Evolutionary conservation across 2,329 filamentous ascomycete genomes (phyloP), one percentile per base, ranked within the genome.

Genomic region (Aspergillus cejpii): DNA sequence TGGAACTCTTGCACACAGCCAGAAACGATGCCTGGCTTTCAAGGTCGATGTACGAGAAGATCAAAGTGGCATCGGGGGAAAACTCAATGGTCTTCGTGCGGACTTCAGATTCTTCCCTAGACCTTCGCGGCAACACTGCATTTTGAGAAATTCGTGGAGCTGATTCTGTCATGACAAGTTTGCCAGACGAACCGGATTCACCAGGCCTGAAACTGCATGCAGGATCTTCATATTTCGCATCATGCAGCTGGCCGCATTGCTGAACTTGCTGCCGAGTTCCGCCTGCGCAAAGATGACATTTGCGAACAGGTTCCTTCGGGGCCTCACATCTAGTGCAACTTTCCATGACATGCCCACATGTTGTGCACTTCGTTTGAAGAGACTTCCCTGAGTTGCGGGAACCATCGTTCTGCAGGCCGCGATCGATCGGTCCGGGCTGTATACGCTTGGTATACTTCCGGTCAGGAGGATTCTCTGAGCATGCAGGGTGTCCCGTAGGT

Each of bases 201-300:
- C 14, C 10, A 5, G 3, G 15, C 10, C 31, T 12, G 6, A 11
- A 15, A 34, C 33, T 36, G 17, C 41, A 40, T 3, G 36, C 40
- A 23, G 38, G 33, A 39, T 47, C 36, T 5, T 27, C 8, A 12
- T 39, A 39, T 28, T 15, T 20, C 20, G 34, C 27, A 12, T 43
- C 21, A 19, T 47, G 23, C n/a, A 17, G 15, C 7, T 14, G 17
- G 10, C 17, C 14, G 3, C 8, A 19, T 8, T 19, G 8, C 3
- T 17, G 10, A 19, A n/a, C 19, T 28, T 37, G 28, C 21, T 24
- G 17, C 15, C n/a, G 8, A 10, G 31, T 15, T 11, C 17, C 27
- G 1, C 28, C 20, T 14, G 39, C 19, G 28, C 46, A 48, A 21
- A 42, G 8, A 26, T 48, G 46, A 14, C 46, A 48, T 26, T 17